Evolutionary conservation across 768 basidiomycete genomes (phyloP), one percentile per base, ranked within the genome.

Genomic region (Kwoniella botswanensis): DNA sequence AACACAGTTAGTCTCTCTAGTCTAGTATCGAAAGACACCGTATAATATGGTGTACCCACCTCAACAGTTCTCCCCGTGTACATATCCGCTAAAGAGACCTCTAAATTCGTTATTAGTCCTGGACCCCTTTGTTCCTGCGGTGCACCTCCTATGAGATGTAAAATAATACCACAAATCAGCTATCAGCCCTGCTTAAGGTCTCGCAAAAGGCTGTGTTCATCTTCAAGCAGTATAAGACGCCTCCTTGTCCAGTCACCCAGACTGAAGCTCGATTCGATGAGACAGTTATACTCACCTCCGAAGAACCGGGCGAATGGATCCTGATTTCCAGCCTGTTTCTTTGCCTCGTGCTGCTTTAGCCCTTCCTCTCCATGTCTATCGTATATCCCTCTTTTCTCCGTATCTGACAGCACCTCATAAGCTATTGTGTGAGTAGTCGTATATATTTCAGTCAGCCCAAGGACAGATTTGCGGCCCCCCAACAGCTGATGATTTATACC

Each of bases 231-330:
- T 35, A 35, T 35, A 35, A 35, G 7, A 35, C 35, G 35, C 35
- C 6, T 35, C 35, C 6, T 50, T 17, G 13, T 50, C 46, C 46
- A 50, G 46, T 50, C 0, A 13, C 6, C 46, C 46, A 50, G 6
- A 50, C 10, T 50, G 46, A 18, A 50, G 46, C 12, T 13, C 12
- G 46, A 50, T 18, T 17, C 15, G 46, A 50, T 5, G 35, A 9
- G 35, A 35, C 35, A 35, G 35, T 35, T 7, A 9, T 35, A 5
- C 74, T 73, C 65, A 75, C 77, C 91, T 63, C 93, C 93, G 74
- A 99, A 99, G 87, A 98, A 97, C 76, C 86, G 90, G 53, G 91
- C 88, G 85, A 99, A 99, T 75, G 97, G 88, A 83, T 98, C 97
- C 80, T 98, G 94, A 18, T 92, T 90, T n/a, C 93, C 93, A 58